Evolutionary conservation across 2,329 filamentous ascomycete species (phyloP).

Genomic region (Cordyceps javanica): DNA sequence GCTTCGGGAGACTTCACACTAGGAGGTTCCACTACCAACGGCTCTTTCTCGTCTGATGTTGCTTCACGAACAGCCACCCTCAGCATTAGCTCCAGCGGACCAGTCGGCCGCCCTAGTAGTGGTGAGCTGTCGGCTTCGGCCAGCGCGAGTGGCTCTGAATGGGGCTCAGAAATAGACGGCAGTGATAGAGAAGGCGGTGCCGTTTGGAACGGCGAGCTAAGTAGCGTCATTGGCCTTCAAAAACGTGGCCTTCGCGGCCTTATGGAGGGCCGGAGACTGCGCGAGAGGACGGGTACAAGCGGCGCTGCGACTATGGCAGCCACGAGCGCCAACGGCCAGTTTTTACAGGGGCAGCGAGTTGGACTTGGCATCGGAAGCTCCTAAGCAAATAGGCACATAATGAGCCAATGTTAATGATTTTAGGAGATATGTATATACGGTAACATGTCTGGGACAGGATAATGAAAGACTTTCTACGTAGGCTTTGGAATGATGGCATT

Average conservation of each 20-base stretch:
- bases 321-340: constrained; percentile 22
- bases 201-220: constrained; percentile 74
- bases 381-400: constrained; percentile 18
- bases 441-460: background rate
- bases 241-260: constrained; percentile 85
- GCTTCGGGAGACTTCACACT: constrained; percentile 29
- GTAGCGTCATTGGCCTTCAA: constrained; percentile 89
- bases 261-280: constrained; percentile 87
- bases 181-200: constrained; percentile 39
- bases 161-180: constrained; percentile 49
- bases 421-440: constrained; percentile 10
- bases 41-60: constrained; percentile 26
- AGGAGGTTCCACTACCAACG: constrained; percentile 24
- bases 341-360: constrained; percentile 31
- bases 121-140: constrained; percentile 45
- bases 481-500: background rate
- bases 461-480: background rate
- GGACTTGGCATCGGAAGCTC: constrained; percentile 49
- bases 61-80: constrained; percentile 33
- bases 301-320: constrained; percentile 25
- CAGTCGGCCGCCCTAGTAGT: constrained; percentile 33
- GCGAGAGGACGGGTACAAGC: constrained; percentile 57
- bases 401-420: constrained; percentile 9
- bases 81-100: constrained; percentile 41
- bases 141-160: constrained; percentile 49